A percentile compares a stretch with the other conserved stretches of the same genome.
Conservation (phyloP, 306 rosid genomes). For the Fragaria vesca region DNA sequence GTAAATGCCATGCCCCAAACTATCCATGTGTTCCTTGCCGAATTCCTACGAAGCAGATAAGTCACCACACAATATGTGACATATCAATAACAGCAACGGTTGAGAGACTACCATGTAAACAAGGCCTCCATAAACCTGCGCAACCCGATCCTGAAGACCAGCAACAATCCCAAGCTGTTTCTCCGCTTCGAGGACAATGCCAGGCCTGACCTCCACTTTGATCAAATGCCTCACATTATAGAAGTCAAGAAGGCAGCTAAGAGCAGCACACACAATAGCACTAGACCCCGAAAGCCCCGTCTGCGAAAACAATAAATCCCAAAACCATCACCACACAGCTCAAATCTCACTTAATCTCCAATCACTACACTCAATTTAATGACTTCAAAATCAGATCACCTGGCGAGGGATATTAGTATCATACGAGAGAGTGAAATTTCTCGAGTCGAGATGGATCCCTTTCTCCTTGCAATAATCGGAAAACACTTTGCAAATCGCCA, state of each 20-base stretch:
- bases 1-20: constrained; percentile 69
- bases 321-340: constrained; percentile 19
- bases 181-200: constrained; percentile 75
- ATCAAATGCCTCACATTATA: constrained; percentile 61
- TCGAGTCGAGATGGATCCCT: constrained; percentile 35
- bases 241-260: constrained; percentile 86
- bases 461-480: constrained; percentile 49
- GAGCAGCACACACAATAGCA: constrained; percentile 82
- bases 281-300: constrained; percentile 96
- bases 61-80: background rate
- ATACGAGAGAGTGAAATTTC: constrained; percentile 81
- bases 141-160: constrained; percentile 95
- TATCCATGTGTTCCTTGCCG: constrained; percentile 71
- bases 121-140: constrained; percentile 86
- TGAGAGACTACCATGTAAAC: constrained; percentile 70
- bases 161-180: constrained; percentile 92
- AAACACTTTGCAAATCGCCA: constrained; percentile 79
- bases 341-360: background rate
- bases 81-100: background rate
- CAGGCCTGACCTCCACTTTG: constrained; percentile 71
- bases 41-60: constrained; percentile 51
- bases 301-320: constrained; percentile 37
- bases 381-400: constrained; percentile 27
- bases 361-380: background rate
- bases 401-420: constrained; percentile 96